Evolutionary conservation across 2,329 filamentous ascomycete genomes (phyloP), one percentile per base, ranked within the genome.

Genomic region (Davidsoniella neocaledoniae): DNA sequence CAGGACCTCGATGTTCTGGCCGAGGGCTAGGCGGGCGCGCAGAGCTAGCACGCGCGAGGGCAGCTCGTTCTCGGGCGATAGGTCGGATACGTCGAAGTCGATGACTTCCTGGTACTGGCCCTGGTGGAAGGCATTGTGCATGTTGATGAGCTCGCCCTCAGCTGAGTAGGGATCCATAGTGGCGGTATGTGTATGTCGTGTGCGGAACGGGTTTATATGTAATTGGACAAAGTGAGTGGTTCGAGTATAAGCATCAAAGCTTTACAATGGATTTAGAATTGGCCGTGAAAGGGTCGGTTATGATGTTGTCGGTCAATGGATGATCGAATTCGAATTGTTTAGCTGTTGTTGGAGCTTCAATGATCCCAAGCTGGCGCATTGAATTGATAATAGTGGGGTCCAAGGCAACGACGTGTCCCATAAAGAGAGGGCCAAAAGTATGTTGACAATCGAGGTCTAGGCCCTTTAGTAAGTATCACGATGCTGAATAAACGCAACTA

Each of bases 91-190:
- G 65, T 93, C 83, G 67, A 87, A 94, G 68, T 91, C 82, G 65
- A 93, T 66, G 55, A 93, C 88, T 61, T 81, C 73, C 61, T 85
- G 76, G 73, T 86, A 94, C 71, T 94, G 88, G 62, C 85, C 87
- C 64, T 81, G 77, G 64, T 81, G 74, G 67, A 82, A 83, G 66
- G 77, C 65, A 65, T 76, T 81, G 68, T 81, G 77, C 56, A 83
- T 74, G 66, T 80, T 82, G 63, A 83, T 74, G 58, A 83, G 67
- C 68, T 83, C 79, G 66, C 78, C 78, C 65, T 83, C 79, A 56
- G 77, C 72, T 44, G 77, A 81, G 64, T 79, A 83, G 56, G 78
- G 77, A 63, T 83, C 79, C 79, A 83, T 83, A 37, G 56, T 65
- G 62, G 55, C 57, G 57, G 54, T 57, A 14, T 48, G 38, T 7